Base-by-base conservation (phyloP, 1,284 basidiomycete genomes). In the Malassezia pachydermatis region DNA sequence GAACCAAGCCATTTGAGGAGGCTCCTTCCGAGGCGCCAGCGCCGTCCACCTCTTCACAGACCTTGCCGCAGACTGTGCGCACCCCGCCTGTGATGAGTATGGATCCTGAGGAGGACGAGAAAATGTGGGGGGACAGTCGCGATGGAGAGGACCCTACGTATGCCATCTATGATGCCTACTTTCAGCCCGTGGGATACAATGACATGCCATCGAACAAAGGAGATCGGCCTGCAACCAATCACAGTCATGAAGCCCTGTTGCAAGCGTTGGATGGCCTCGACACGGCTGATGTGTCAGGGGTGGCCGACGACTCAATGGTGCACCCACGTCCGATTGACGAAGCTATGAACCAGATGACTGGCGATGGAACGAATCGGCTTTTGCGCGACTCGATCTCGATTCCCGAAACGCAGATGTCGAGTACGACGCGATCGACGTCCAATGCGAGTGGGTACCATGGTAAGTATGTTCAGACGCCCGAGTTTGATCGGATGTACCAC, bases 101-200 rank as follows among this genome's bases (percentile, higher is more conserved):
- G n/a, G n/a, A 19, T 22, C 17, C 25, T 22, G 23, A 33, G 3
- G 19, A 20, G 10, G 29, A 42, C 17, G 25, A 42, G 9, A 20
- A n/a, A n/a, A n/a, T 42, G 11, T 42, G 27, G 27, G 23, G 29
- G n/a, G 41, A 42, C n/a, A n/a, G n/a, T n/a, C n/a, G n/a, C n/a
- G 19, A 24, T 23, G 19, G 29, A 29, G 13, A 29, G 3, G 49
- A 51, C 14, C 25, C 42, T 8, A 35, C 35, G 4, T 35, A 45
- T n/a, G 45, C 49, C 11, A 51, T 51, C 23, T 51, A 51, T 25
- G 49, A 51, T 28, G 37, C 49, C 11, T 51, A 51, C 32, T 51
- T 44, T 33, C 49, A 43, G 5, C 43, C 41, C 5, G 29, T 23
- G 19, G 46, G 33, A 14, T 46, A 39, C 30, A 17, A 23, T 3